Evolutionary conservation across 768 basidiomycete species (phyloP), one percentile per base, ranked within the genome.

Genomic region (Tephrocybe sp.): DNA sequence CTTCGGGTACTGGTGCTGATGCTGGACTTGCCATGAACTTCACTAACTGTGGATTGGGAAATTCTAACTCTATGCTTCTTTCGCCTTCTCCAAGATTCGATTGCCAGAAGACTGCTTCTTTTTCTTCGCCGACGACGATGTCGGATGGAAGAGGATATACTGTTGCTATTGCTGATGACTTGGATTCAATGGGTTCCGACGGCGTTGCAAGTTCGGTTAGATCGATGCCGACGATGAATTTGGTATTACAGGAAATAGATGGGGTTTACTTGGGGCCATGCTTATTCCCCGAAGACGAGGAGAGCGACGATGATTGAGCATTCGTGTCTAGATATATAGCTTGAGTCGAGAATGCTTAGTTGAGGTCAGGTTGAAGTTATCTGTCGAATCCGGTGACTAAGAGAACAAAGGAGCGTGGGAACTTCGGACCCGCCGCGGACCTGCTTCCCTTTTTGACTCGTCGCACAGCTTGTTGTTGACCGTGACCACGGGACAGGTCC

Each of bases 361-460:
- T n/a, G n/a, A n/a, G n/a, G n/a, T n/a, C n/a, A n/a, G n/a, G n/a
- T n/a, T n/a, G n/a, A n/a, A n/a, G n/a, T n/a, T n/a, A n/a, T n/a
- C n/a, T n/a, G n/a, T 34, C 7, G 32, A 26, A 31, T 36, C 34
- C 25, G 35, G 35, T 46, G 45, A 48, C 36, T 36, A 13, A n/a
- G 19, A 35, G 32, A 27, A 28, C 21, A 45, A 24, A 22, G 16
- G 22, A 43, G 44, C 64, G 66, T 67, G 66, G 52, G 64, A 67
- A 64, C 37, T 34, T 54, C 46, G 51, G 51, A 56, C n/a, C n/a
- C n/a, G n/a, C n/a, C n/a, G 45, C 54, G 41, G 40, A 57, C 55
- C 59, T n/a, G 18, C 5, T 30, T 56, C 54, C 64, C 63, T 60
- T 63, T 62, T 62, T 72, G 70, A 70, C 69, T 70, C 68, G 62